Evolutionary conservation across 441 rosid species (phyloP), one percentile per base, ranked within the genome.

Genomic region (Viola pubescens): DNA sequence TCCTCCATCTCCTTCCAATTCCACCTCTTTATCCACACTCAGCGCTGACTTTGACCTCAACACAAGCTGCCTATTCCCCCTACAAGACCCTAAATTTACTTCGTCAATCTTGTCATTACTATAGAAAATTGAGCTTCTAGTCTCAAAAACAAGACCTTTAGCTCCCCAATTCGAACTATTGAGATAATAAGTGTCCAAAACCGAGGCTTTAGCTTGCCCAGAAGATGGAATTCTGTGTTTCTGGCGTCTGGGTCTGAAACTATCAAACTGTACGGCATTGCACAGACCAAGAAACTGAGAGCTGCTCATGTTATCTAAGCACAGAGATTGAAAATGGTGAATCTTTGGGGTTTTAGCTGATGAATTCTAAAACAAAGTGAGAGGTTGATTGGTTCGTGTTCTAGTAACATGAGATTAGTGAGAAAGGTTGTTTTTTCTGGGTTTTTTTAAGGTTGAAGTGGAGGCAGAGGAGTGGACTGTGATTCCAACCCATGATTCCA

Each of bases 41-140:
- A 80, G 53, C 63, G 65, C 81, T 59, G 82, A 74, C 54, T 57
- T 76, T 57, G 76, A 60, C 56, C 72, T 54, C 78, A 45, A 55
- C 19, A 6, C 2, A 49, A 55, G 64, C 8, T 60, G 64, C 67
- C 46, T 54, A 41, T 57, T 69, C 39, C 26, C 62, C 54, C 49
- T 63, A 14, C 42, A 56, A 60, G 45, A 37, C 37, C 70, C 45
- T 2, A 63, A 62, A 47, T 71, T 56, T 9, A 60, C 76, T 65
- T 62, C 13, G 26, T 51, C 58, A 48, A 53, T 57, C 57, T 47
- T 61, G 52, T 44, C 66, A 38, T 49, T 43, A 41, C 60, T 3
- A 52, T 37, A 16, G 9, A 66, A 68, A 70, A 37, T 43, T 13
- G 78, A 64, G 34, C 52, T 58, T 69, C 56, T 71, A 37, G 54